Percentiles rank a stretch among this genome's conserved stretches.
phyloP scores from a whole-genome alignment of 352 stramenopile species.

The Phytophthora capsici region DNA sequence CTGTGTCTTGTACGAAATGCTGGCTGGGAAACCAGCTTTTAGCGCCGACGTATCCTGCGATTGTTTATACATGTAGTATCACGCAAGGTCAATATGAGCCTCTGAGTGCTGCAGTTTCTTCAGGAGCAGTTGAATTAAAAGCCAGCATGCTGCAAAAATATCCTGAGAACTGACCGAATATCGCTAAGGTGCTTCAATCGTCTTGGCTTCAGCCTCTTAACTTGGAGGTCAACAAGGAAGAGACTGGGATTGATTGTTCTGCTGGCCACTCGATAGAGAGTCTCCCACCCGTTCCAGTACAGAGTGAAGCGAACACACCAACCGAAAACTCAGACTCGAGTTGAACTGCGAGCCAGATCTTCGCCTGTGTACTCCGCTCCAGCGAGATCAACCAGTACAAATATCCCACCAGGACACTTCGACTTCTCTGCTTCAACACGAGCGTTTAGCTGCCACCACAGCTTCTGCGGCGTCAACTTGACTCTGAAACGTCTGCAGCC shows the following conservation, averaged over 20 bases:
- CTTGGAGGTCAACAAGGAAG: neutral
- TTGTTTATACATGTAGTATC: slow-evolving; percentile 57
- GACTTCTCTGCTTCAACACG: too few species aligned
- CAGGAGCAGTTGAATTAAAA: slow-evolving; percentile 25
- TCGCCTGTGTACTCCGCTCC: slow-evolving; percentile 62
- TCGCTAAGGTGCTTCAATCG: slow-evolving; percentile 27
- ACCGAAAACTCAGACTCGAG: slow-evolving; percentile 21
- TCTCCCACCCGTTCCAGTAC: too few species aligned
- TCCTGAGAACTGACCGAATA: slow-evolving; percentile 15
- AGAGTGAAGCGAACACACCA: neutral
- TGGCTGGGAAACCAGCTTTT: slow-evolving; percentile 71
- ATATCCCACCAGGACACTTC: too few species aligned
- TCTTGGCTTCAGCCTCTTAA: too few species aligned
- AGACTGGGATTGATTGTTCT: neutral
- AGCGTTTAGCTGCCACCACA: too few species aligned
- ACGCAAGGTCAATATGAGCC: slow-evolving; percentile 44
- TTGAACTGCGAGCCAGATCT: slow-evolving; percentile 41
- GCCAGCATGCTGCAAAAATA: slow-evolving; percentile 36
- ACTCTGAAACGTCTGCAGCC: too few species aligned
- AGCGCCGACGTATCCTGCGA: slow-evolving; percentile 49
- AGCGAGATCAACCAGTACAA: slow-evolving; percentile 60
- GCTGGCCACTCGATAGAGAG: neutral
- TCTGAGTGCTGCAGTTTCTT: slow-evolving; percentile 25
- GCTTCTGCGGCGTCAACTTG: too few species aligned
- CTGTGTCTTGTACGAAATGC: slow-evolving; percentile 80